Conservation (phyloP, 352 stramenopile species). For the Phytopythium delawarense region DNA sequence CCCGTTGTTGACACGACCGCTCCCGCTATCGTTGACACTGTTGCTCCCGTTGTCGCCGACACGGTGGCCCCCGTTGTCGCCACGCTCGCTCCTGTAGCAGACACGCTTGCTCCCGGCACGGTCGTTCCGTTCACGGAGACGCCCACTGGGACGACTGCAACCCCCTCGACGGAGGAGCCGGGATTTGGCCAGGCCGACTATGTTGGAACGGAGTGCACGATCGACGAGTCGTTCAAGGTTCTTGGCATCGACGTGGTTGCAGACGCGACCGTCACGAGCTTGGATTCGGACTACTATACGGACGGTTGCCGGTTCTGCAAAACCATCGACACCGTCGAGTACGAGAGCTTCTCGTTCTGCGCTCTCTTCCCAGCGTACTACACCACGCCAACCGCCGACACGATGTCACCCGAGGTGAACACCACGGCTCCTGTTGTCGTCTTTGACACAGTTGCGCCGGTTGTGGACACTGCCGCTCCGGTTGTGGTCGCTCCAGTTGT, state of each 20-base stretch:
- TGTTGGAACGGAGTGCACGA: not conserved
- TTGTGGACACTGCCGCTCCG: not conserved
- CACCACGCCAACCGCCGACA: not conserved
- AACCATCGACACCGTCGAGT: slow-evolving; percentile 10
- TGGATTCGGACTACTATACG: slow-evolving; percentile 13
- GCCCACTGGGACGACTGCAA: not conserved
- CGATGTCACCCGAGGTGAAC: not conserved
- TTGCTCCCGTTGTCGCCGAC: not conserved
- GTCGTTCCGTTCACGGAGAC: not conserved
- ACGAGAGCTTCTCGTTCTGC: slow-evolving; percentile 10
- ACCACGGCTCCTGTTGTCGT: not conserved
- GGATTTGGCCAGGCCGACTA: not conserved
- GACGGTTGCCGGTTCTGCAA: slow-evolving; percentile 21
- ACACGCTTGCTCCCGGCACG: not conserved
- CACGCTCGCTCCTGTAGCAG: not conserved
- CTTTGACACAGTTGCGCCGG: not conserved
- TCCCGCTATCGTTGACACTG: slow-evolving; percentile 1
- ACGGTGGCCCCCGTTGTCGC: not conserved
- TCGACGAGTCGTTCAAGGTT: not conserved
- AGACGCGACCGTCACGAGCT: slow-evolving; percentile 8
- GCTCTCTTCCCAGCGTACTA: slow-evolving; percentile 3
- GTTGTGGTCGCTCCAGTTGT: not conserved
- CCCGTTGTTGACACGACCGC: not conserved
- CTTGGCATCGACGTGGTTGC: slow-evolving; percentile 13
- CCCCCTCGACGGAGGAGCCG: not conserved